Conservation (phyloP, 768 basidiomycete species). For the Multifurca ochricompacta region DNA sequence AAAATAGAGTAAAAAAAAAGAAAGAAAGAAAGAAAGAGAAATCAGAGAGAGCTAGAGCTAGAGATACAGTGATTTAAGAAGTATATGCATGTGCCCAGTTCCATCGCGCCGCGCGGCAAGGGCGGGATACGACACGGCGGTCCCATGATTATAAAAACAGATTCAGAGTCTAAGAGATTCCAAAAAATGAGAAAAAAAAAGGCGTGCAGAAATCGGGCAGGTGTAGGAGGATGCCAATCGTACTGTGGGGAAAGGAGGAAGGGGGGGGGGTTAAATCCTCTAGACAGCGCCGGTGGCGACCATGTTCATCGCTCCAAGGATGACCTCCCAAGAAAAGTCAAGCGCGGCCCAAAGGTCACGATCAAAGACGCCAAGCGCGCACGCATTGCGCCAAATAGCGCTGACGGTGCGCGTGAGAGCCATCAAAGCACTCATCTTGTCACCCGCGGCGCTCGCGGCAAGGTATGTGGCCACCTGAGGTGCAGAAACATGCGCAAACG, state of each 20-base stretch:
- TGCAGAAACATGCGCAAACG: conserved; percentile 22
- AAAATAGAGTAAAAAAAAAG: too few species aligned
- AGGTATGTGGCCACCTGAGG: conserved; percentile 22
- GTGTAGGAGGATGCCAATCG: neutral
- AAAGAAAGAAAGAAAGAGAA: neutral
- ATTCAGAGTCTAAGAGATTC: neutral
- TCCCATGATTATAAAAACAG: neutral
- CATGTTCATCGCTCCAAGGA: conserved; percentile 49
- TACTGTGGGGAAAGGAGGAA: neutral
- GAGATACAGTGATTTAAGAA: conserved; percentile 14
- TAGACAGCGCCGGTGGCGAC: conserved; percentile 16
- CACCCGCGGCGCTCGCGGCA: conserved; percentile 23
- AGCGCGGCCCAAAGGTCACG: conserved; percentile 58
- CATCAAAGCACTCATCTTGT: conserved; percentile 37
- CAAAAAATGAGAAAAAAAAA: neutral
- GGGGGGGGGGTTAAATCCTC: neutral
- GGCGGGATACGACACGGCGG: conserved; percentile 13
- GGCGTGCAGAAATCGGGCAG: neutral
- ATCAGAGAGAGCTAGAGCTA: neutral
- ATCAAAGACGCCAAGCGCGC: conserved; percentile 61
- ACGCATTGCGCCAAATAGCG: conserved; percentile 67
- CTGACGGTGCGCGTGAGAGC: conserved; percentile 42
- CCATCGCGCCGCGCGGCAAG: conserved; percentile 15
- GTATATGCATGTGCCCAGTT: conserved; percentile 12
- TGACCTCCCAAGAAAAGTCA: conserved; percentile 59